phyloP scores from a whole-genome alignment of 2,329 filamentous ascomycete genomes.

The Annulohypoxylon truncatum region DNA sequence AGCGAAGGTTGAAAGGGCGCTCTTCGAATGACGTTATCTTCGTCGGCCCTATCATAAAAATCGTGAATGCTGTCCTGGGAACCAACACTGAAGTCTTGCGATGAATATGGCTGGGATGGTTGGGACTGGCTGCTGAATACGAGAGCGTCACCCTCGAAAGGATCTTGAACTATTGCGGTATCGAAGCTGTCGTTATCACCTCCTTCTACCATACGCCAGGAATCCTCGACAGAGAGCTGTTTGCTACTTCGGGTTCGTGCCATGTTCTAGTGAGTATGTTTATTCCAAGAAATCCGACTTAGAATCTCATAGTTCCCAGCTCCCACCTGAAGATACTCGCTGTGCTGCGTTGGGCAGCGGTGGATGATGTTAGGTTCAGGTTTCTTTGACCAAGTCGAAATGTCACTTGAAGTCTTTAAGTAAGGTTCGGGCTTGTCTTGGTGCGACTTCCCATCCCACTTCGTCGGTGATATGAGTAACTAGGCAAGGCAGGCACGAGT shows the following conservation, averaged over 20 bases:
- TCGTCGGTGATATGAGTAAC: neutral
- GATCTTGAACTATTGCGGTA: conserved; percentile 62
- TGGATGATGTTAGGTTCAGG: neutral
- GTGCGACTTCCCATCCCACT: neutral
- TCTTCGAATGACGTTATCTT: conserved; percentile 66
- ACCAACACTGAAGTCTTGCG: conserved; percentile 55
- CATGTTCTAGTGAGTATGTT: conserved; percentile 33
- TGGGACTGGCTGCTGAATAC: conserved; percentile 62
- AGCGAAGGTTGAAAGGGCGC: conserved; percentile 67
- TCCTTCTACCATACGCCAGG: conserved; percentile 71
- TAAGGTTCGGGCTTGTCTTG: neutral
- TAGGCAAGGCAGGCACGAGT: conserved; percentile 20
- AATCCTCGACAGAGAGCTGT: conserved; percentile 61
- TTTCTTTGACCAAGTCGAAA: neutral
- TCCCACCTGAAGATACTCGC: neutral
- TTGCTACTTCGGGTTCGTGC: conserved; percentile 37
- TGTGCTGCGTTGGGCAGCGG: neutral
- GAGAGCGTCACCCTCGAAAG: conserved; percentile 56
- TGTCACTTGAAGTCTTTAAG: neutral
- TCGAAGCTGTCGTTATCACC: conserved; percentile 71
- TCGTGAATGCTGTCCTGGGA: conserved; percentile 69
- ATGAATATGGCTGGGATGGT: conserved; percentile 58
- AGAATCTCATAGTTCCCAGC: conserved; percentile 14
- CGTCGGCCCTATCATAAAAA: conserved; percentile 64
- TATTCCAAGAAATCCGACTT: neutral